Evolutionary conservation across 2,329 filamentous ascomycete species (phyloP), one percentile per base, ranked within the genome.

Genomic region (Hymenoscyphus scutula): DNA sequence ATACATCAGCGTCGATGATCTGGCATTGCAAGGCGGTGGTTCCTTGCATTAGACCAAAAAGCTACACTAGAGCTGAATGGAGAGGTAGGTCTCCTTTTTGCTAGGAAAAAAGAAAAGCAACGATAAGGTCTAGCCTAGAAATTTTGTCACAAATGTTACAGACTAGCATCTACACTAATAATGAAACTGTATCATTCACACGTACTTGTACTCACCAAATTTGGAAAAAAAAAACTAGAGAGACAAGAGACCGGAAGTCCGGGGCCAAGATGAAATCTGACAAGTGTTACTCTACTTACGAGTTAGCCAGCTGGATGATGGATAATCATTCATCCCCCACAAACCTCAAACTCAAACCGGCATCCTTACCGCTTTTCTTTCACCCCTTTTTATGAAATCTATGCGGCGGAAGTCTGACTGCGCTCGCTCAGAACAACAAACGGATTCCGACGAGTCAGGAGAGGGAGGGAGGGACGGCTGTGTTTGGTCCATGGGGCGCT

Each of bases 11-110:
- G 38, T 23, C 41, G 19, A 48, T 48, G 41, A 48, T 48, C 41
- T 48, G 41, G 41, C 41, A 48, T 48, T 48, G 41, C 41, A 48
- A 23, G 41, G 41, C 41, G n/a, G 10, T 48, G 41, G 41, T 48
- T 48, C 41, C 41, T 48, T 48, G 41, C 41, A 48, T 48, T 23
- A 19, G n/a, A 48, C n/a, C n/a, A 25, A 23, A 19, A 23, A 8
- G n/a, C n/a, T n/a, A n/a, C n/a, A n/a, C 41, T 48, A 48, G 41
- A 48, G 41, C 41, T 48, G 41, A 23, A 48, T 48, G 7, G 41
- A 19, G n/a, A 17, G n/a, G 41, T n/a, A n/a, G n/a, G n/a, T n/a
- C n/a, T n/a, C n/a, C n/a, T n/a, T n/a, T n/a, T n/a, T n/a, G n/a
- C n/a, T n/a, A n/a, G n/a, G n/a, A n/a, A n/a, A n/a, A n/a, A n/a